Conservation (phyloP, 1,139 yeast species). For the Kodamaea ohmeri region DNA sequence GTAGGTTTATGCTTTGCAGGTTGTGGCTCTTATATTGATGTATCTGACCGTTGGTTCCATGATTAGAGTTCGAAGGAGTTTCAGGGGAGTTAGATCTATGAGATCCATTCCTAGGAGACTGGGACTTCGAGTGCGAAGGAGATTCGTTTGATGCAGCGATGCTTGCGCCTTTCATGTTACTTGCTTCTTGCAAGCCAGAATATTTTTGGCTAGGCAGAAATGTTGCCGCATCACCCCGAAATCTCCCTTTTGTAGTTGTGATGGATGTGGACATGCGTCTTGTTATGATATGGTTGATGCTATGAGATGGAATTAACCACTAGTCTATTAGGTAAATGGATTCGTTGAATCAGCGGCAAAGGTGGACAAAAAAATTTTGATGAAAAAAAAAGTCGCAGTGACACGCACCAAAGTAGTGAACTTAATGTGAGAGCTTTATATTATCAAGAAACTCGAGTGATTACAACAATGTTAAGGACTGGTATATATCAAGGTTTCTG, state of each 20-base stretch:
- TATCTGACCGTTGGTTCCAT: background rate
- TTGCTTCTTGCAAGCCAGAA: constrained; percentile 10
- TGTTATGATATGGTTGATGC: constrained; percentile 2
- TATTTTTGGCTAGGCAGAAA: constrained; percentile 34
- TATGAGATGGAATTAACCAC: constrained; percentile 5
- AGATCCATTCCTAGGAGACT: background rate
- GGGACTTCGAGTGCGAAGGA: constrained; percentile 8
- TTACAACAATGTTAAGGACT: no score
- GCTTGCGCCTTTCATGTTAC: background rate
- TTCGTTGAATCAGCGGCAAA: constrained; percentile 7
- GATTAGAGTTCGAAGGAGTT: background rate
- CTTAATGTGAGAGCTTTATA: no score
- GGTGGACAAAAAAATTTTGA: constrained; percentile 7
- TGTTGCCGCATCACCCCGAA: constrained; percentile 44
- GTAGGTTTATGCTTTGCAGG: constrained; percentile 6
- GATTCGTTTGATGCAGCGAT: constrained; percentile 6
- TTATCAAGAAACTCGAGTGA: no score
- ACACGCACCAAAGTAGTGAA: constrained; percentile 2
- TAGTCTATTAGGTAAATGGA: constrained; percentile 5
- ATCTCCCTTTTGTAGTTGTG: constrained; percentile 21
- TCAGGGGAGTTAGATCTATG: background rate
- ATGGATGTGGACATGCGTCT: constrained; percentile 11
- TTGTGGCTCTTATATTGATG: constrained; percentile 3
- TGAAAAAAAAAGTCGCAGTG: constrained; percentile 6
- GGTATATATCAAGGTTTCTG: no score